phyloP scores from a whole-genome alignment of 768 basidiomycete species.

The Tulasnella sp. region DNA sequence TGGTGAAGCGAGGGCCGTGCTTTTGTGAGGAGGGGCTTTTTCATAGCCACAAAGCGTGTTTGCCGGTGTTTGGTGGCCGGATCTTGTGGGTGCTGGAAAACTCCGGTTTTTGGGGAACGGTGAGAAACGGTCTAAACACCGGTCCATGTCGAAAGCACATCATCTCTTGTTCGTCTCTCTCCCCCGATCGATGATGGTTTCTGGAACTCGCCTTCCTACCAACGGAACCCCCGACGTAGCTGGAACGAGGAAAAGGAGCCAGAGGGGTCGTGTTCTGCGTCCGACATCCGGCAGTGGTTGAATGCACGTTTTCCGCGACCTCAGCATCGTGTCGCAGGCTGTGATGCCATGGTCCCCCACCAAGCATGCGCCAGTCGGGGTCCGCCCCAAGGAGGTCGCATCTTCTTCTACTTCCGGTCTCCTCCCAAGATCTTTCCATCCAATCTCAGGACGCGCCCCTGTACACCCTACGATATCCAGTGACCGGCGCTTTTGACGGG shows the following conservation, averaged over 20 bases:
- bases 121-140: not conserved
- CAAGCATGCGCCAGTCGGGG: not conserved
- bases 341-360: not conserved
- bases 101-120: not conserved
- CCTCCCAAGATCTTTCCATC: not conserved
- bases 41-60: not conserved
- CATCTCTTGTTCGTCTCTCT: not conserved
- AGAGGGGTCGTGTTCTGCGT: not conserved
- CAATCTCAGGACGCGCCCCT: not conserved
- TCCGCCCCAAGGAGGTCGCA: not conserved
- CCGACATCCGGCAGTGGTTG: not conserved
- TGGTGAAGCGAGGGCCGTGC: conserved; percentile 7
- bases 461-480: not conserved
- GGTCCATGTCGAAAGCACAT: conserved; percentile 9
- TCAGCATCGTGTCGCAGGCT: not conserved
- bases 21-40: conserved; percentile 4
- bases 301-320: not conserved
- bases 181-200: not conserved
- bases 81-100: not conserved
- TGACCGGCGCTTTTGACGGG: not conserved
- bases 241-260: not conserved
- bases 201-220: not conserved
- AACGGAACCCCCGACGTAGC: not conserved
- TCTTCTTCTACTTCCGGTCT: not conserved
- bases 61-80: not conserved